phyloP scores from a whole-genome alignment of 2,329 filamentous ascomycete species.

The Paraphoma chrysanthemicola region DNA sequence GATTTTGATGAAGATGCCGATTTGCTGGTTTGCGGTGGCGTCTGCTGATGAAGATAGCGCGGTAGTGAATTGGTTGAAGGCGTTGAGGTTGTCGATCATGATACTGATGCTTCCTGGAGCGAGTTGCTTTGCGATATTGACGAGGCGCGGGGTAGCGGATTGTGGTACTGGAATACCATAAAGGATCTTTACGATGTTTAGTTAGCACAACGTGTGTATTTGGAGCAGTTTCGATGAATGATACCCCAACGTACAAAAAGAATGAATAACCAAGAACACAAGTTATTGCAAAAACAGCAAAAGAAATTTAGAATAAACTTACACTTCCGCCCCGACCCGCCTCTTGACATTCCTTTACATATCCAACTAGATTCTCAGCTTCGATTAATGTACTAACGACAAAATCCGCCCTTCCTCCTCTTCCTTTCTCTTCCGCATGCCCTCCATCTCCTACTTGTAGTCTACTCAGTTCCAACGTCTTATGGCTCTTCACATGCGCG shows the following conservation, averaged over 20 bases:
- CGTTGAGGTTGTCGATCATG: constrained; percentile 71
- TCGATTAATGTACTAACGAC: constrained; percentile 79
- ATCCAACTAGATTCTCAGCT: constrained; percentile 69
- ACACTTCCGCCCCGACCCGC: constrained; percentile 66
- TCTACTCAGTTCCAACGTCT: constrained; percentile 72
- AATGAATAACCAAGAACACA: too few species aligned
- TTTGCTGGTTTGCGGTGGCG: constrained; percentile 22
- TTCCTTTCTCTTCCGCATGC: constrained; percentile 32
- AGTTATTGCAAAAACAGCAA: too few species aligned
- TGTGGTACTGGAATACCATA: constrained; percentile 75
- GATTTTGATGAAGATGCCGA: constrained; percentile 73
- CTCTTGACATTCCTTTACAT: constrained; percentile 65
- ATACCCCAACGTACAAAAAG: too few species aligned
- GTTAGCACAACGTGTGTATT: background rate
- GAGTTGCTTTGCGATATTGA: constrained; percentile 62
- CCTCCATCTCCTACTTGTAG: constrained; percentile 70
- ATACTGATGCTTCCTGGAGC: constrained; percentile 64
- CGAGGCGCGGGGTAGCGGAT: constrained; percentile 66
- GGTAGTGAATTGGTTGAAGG: constrained; percentile 49
- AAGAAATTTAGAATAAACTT: constrained; percentile 26
- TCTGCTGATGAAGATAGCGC: constrained; percentile 43
- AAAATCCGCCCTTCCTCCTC: constrained; percentile 56
- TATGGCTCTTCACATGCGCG: constrained; percentile 84
- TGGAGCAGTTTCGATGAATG: too few species aligned
- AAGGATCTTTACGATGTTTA: constrained; percentile 58